Evolutionary conservation across 2,329 filamentous ascomycete species (phyloP).

Genomic region (Raffaelea deltoideospora): DNA sequence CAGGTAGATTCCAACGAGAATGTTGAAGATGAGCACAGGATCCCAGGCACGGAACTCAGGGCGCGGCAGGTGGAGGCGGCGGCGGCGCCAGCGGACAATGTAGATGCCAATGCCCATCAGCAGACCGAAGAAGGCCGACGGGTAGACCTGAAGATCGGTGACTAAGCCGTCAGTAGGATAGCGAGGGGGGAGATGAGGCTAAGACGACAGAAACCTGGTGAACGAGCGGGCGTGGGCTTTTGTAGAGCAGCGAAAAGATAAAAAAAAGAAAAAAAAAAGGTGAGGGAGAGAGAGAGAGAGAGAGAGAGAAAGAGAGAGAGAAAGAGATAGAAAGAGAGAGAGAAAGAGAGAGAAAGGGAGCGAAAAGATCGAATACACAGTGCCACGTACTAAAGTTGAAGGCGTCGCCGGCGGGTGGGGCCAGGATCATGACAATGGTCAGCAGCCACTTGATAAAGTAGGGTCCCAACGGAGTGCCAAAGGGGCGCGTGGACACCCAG

Average conservation of each 20-base stretch:
- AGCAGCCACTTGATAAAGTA: slow-evolving; percentile 40
- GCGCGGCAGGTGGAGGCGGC: slow-evolving; percentile 28
- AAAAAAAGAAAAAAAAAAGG: background rate
- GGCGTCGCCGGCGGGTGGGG: slow-evolving; percentile 45
- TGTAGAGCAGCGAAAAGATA: background rate
- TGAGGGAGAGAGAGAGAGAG: too few species aligned
- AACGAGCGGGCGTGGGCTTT: too few species aligned
- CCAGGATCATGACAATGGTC: slow-evolving; percentile 44
- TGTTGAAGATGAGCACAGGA: slow-evolving; percentile 39
- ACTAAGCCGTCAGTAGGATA: too few species aligned
- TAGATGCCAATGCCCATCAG: slow-evolving; percentile 41
- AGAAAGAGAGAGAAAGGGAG: too few species aligned
- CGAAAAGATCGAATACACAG: too few species aligned
- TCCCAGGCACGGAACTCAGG: slow-evolving; percentile 46
- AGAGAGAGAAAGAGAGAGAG: too few species aligned
- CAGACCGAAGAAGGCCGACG: slow-evolving; percentile 40
- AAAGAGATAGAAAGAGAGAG: too few species aligned
- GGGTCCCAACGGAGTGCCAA: slow-evolving; percentile 46
- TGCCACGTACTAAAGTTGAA: slow-evolving; percentile 41
- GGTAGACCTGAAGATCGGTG: slow-evolving; percentile 43
- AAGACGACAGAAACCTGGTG: too few species aligned
- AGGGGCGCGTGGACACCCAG: slow-evolving; percentile 47
- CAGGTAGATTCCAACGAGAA: slow-evolving; percentile 44
- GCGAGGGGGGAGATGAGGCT: too few species aligned
- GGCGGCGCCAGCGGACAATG: slow-evolving; percentile 38